Evolutionary conservation across 139 green algal species (phyloP).

Genomic region (Zygnema circumcarinatum): DNA sequence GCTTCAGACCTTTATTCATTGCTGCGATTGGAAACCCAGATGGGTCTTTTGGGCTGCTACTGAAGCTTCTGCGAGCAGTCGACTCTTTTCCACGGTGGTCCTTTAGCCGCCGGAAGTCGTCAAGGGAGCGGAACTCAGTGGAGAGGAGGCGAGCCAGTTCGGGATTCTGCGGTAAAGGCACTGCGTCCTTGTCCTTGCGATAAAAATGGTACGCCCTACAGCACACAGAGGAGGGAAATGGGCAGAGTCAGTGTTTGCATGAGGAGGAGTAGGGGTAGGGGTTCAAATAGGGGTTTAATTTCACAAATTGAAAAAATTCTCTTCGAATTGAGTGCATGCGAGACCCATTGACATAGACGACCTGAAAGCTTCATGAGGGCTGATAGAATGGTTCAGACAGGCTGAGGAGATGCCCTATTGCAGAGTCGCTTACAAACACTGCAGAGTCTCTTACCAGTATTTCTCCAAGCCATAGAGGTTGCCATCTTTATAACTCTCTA

Average conservation of each 20-base stretch:
- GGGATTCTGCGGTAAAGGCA: conserved; percentile 34
- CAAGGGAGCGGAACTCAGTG: conserved; percentile 73
- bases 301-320: not conserved
- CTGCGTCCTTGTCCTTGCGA: conserved; percentile 60
- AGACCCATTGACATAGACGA: not conserved
- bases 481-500: conserved; percentile 77
- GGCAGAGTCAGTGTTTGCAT: not conserved
- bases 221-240: not conserved
- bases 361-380: not conserved
- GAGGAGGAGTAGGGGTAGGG: not conserved
- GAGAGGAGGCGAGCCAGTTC: conserved; percentile 78
- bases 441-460: conserved; percentile 64
- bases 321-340: not conserved
- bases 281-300: not conserved
- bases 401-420: not conserved
- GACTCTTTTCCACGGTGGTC: not conserved
- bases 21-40: not conserved
- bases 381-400: not conserved
- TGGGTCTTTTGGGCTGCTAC: not conserved
- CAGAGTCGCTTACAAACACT: not conserved
- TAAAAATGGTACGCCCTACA: conserved; percentile 93
- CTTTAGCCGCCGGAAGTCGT: conserved; percentile 71
- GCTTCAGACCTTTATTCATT: not conserved
- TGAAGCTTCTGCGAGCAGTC: not conserved
- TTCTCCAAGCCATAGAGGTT: conserved; percentile 97